These are phyloP conservation scores for Thamnidium elegans DNA, from an alignment of 192 early-diverging fungal species.

Conservation along the genomic window DNA sequence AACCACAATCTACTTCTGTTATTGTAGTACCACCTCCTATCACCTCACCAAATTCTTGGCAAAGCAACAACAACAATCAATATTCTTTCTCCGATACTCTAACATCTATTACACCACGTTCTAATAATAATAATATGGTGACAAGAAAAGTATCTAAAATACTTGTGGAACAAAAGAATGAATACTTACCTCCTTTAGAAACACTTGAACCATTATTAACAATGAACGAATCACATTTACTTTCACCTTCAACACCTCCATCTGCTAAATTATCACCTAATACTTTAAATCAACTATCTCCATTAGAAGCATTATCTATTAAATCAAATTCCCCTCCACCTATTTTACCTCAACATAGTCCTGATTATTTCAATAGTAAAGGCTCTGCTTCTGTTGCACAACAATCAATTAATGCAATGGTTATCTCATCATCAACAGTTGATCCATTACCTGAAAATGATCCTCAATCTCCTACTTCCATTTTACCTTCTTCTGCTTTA, in stretches of 20 bases:
- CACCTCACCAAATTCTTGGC: conserved; percentile 2
- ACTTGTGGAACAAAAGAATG: background rate
- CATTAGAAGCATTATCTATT: background rate
- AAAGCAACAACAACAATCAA: background rate
- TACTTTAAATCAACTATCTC: too few relatives aligned
- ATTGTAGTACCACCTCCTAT: background rate
- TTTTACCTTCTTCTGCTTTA: background rate
- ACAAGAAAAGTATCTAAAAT: conserved; percentile 5
- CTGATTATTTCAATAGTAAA: background rate
- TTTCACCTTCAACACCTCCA: background rate
- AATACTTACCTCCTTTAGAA: background rate
- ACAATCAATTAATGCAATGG: conserved; percentile 6
- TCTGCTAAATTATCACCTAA: too few relatives aligned
- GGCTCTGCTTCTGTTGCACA: background rate
- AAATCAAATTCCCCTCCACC: background rate
- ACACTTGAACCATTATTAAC: background rate
- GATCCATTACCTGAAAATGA: background rate
- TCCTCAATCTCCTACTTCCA: too few relatives aligned
- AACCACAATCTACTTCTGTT: background rate
- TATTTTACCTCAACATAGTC: background rate
- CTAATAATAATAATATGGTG: background rate
- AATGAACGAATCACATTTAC: conserved; percentile 5
- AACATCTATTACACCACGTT: background rate
- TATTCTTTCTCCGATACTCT: background rate
- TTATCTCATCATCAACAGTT: background rate